Conservation (phyloP, 23 red algal genomes). For the Gracilaria gracilis region DNA sequence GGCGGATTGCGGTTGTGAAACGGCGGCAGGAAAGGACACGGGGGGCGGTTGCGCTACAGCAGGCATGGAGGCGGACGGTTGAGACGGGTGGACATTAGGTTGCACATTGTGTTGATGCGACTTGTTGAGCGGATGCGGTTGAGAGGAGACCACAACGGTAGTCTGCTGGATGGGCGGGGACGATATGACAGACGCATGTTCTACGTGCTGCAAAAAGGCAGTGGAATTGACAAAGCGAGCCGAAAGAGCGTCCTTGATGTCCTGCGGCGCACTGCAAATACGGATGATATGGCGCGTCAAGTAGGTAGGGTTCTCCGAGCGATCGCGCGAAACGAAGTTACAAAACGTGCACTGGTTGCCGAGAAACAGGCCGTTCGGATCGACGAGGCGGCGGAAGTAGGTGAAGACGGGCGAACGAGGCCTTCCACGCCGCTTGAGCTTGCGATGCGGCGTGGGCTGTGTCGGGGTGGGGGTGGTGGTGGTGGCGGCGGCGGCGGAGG, state of each 20-base stretch:
- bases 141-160: neutral
- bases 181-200: neutral
- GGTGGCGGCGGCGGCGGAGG: neutral
- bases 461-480: neutral
- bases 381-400: slow-evolving; percentile 45
- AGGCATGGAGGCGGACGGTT: neutral
- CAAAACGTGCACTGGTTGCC: slow-evolving; percentile 60
- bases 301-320: slow-evolving; percentile 71
- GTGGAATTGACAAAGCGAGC: slow-evolving; percentile 8
- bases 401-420: slow-evolving; percentile 54
- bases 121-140: neutral
- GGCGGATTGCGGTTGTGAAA: neutral
- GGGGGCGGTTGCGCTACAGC: neutral
- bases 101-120: neutral
- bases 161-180: neutral
- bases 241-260: slow-evolving; percentile 50
- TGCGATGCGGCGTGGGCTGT: neutral
- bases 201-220: neutral
- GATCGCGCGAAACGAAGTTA: slow-evolving; percentile 53
- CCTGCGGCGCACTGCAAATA: slow-evolving; percentile 26
- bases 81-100: neutral
- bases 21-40: neutral
- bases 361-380: slow-evolving; percentile 7
- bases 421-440: slow-evolving; percentile 36
- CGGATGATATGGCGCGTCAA: slow-evolving; percentile 56